A percentile compares a stretch with the other conserved stretches of the same genome.
Conservation (phyloP, 768 basidiomycete species). For the Leccinum fibrillosum region DNA sequence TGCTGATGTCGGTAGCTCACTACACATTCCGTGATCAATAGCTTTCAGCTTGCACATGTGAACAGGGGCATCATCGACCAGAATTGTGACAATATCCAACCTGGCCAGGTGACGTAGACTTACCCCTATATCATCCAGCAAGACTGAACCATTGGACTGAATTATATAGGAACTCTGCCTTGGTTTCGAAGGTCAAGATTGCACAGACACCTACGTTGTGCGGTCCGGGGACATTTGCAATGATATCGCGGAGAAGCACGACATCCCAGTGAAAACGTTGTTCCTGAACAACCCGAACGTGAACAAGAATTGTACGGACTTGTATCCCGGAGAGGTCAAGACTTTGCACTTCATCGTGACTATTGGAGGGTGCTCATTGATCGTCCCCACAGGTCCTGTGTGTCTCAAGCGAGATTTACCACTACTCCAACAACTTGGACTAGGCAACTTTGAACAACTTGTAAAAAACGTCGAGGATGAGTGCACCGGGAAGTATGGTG, state of each 20-base stretch:
- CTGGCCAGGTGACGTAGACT: slow-evolving; percentile 41
- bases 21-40: slow-evolving; percentile 13
- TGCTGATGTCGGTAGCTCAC: background rate
- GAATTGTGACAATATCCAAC: slow-evolving; percentile 53
- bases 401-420: slow-evolving; percentile 25
- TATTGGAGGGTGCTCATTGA: background rate
- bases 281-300: slow-evolving; percentile 66
- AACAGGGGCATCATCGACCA: slow-evolving; percentile 43
- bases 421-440: slow-evolving; percentile 14
- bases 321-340: slow-evolving; percentile 58
- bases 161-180: slow-evolving; percentile 47
- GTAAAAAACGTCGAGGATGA: background rate
- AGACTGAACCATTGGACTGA: background rate
- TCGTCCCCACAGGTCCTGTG: slow-evolving; percentile 23
- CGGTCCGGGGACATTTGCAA: slow-evolving; percentile 49
- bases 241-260: slow-evolving; percentile 36
- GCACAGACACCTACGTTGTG: slow-evolving; percentile 44
- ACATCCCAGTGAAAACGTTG: slow-evolving; percentile 43
- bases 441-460: background rate
- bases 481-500: background rate
- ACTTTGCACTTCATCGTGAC: background rate
- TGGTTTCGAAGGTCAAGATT: slow-evolving; percentile 53
- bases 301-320: slow-evolving; percentile 47
- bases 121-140: background rate
- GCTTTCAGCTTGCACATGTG: slow-evolving; percentile 57